Evolutionary conservation across 2,329 filamentous ascomycete genomes (phyloP), one percentile per base, ranked within the genome.

Genomic region (Ramularia endophylla): DNA sequence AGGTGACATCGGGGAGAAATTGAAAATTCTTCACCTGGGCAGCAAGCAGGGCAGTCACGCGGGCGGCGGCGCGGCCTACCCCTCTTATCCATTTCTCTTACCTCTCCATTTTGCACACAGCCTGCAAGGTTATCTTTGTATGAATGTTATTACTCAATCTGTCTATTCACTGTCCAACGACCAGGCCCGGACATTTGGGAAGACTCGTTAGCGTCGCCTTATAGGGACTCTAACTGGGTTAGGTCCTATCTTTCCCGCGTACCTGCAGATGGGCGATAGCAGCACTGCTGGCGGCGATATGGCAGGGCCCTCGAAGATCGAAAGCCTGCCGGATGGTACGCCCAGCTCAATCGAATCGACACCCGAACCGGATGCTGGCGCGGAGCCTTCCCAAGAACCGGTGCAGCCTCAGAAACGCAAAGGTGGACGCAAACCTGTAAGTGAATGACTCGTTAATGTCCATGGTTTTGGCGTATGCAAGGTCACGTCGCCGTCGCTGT

Each of bases 391-490:
- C 13, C 55, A 58, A 50, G 63, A 69, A 48, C 65, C 66, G 45
- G 64, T 66, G 49, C 68, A 68, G 60, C 61, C 59, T 37, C 88
- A 89, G 62, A 98, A 98, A 75, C 81, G 92, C 61, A 98, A 98
- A 73, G 92, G 92, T 60, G 92, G 92, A 48, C 83, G 92, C 61
- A 98, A 97, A 73, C 92, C 92, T 61, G 92, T 97, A 81, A 67
- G 79, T 75, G 13, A 31, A 41, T 44, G 38, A 46, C 37, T 50
- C 44, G 42, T 38, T 38, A 22, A n/a, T n/a, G n/a, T n/a, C n/a
- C n/a, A n/a, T n/a, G n/a, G n/a, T n/a, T n/a, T n/a, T n/a, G n/a
- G n/a, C n/a, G n/a, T n/a, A n/a, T 19, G 38, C 17, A 4, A 18
- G 15, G 20, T 6, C 18, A 40, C 12, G 17, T 13, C 22, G 20